Evolutionary conservation across 1,284 basidiomycete species (phyloP).

Genomic region (Sporisorium scitamineum): DNA sequence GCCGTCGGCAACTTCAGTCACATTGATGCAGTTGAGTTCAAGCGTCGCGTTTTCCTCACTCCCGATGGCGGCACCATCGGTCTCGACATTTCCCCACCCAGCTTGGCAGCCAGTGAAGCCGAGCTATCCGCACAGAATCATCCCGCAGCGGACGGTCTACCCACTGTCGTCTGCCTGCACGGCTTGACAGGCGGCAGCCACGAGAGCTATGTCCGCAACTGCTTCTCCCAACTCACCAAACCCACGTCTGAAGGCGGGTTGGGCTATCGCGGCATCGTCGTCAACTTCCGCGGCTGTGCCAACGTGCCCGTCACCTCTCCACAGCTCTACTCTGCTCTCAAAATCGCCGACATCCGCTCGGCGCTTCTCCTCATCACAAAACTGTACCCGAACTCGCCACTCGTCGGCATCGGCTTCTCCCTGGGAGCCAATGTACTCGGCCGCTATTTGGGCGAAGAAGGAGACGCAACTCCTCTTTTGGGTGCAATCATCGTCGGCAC

Average conservation of each 20-base stretch:
- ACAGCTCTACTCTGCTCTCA: slow-evolving; percentile 82
- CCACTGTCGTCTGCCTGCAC: slow-evolving; percentile 64
- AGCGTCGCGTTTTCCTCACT: slow-evolving; percentile 58
- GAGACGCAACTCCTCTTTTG: slow-evolving; percentile 78
- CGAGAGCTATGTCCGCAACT: slow-evolving; percentile 66
- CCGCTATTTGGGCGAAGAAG: slow-evolving; percentile 90
- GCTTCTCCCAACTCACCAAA: slow-evolving; percentile 58
- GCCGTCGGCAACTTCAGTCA: slow-evolving; percentile 53
- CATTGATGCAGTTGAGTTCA: slow-evolving; percentile 60
- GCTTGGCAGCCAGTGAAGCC: slow-evolving; percentile 34
- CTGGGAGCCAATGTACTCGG: slow-evolving; percentile 92
- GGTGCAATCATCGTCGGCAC: slow-evolving; percentile 80
- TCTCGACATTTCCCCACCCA: slow-evolving; percentile 60
- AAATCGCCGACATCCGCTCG: slow-evolving; percentile 86
- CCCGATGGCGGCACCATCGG: slow-evolving; percentile 66
- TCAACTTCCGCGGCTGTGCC: slow-evolving; percentile 87
- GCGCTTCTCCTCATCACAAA: slow-evolving; percentile 82
- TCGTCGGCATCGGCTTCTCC: slow-evolving; percentile 91
- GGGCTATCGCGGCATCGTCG: slow-evolving; percentile 75
- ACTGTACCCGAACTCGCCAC: slow-evolving; percentile 81
- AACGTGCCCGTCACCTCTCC: slow-evolving; percentile 79
- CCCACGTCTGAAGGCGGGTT: slow-evolving; percentile 50
- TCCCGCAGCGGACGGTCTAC: slow-evolving; percentile 30
- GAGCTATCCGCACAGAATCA: slow-evolving; percentile 26
- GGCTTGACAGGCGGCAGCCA: slow-evolving; percentile 67